Conservation (phyloP, 257 asterid genomes). For the Solanum medicagineum region DNA sequence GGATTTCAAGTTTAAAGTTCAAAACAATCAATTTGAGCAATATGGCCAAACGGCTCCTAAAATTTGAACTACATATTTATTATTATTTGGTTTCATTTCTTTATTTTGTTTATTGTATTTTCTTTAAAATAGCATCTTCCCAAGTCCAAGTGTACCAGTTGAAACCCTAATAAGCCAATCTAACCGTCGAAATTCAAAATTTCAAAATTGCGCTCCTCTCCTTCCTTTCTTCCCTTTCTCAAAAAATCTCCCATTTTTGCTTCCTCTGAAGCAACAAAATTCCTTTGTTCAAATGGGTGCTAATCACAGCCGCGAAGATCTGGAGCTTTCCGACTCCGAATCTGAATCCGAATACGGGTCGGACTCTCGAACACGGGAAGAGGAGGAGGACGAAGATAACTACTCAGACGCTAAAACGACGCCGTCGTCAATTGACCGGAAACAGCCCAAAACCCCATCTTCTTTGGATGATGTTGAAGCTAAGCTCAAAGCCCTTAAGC, state of each 20-base stretch:
- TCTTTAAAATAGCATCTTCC: background rate
- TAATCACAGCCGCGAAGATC: slow-evolving; percentile 63
- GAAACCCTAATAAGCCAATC: background rate
- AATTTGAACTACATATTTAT: background rate
- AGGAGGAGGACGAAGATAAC: slow-evolving; percentile 18
- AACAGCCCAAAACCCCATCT: slow-evolving; percentile 39
- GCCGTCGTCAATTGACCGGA: slow-evolving; percentile 44
- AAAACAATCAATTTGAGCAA: background rate
- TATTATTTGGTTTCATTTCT: background rate
- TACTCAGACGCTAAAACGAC: slow-evolving; percentile 32
- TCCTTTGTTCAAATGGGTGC: slow-evolving; percentile 48
- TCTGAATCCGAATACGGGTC: slow-evolving; percentile 50
- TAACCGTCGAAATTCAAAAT: slow-evolving; percentile 19
- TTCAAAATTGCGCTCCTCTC: slow-evolving; percentile 42
- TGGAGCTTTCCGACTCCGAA: slow-evolving; percentile 63
- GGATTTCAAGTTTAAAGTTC: background rate
- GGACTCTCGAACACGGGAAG: slow-evolving; percentile 20
- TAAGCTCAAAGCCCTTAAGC: slow-evolving; percentile 71
- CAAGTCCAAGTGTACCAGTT: background rate
- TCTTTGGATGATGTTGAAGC: slow-evolving; percentile 69
- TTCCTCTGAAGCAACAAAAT: background rate
- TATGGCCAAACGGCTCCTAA: background rate
- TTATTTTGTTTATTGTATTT: background rate
- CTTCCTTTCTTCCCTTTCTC: background rate
- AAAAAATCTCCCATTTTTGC: background rate